Percentiles rank a stretch among this genome's conserved stretches.
Conservation (phyloP, 495 filamentous ascomycete species). For the Podospora comata region DNA sequence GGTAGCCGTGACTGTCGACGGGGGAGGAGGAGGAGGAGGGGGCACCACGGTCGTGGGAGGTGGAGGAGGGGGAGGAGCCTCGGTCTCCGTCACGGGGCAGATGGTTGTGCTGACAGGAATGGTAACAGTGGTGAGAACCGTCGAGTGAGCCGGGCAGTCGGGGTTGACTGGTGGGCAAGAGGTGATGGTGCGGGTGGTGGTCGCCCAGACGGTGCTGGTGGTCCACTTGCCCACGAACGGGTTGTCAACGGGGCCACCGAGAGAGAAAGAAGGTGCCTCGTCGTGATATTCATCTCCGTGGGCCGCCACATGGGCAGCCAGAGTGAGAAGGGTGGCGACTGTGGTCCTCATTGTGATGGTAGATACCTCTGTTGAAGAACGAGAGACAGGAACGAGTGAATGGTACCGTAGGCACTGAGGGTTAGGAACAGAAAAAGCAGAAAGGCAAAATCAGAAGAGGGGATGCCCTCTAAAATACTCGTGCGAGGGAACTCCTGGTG, state of each 20-base stretch:
- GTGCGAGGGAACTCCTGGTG: not conserved
- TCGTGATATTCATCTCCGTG: slow-evolving; percentile 10
- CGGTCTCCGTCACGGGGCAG: slow-evolving; percentile 31
- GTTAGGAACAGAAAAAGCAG: slow-evolving; percentile 10
- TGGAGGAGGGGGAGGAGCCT: slow-evolving; percentile 13
- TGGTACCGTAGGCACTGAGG: slow-evolving; percentile 26
- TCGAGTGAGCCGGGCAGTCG: slow-evolving; percentile 33
- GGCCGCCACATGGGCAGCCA: slow-evolving; percentile 30
- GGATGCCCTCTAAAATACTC: slow-evolving; percentile 14
- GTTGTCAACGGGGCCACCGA: slow-evolving; percentile 6
- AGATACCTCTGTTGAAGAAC: slow-evolving; percentile 15
- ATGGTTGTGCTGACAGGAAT: slow-evolving; percentile 37
- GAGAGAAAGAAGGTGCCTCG: slow-evolving; percentile 14
- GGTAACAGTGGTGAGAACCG: slow-evolving; percentile 37
- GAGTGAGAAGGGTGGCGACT: slow-evolving; percentile 27
- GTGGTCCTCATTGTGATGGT: slow-evolving; percentile 28
- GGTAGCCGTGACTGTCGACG: slow-evolving; percentile 15
- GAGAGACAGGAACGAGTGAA: slow-evolving; percentile 28
- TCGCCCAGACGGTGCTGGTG: slow-evolving; percentile 35
- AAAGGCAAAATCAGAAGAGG: slow-evolving; percentile 3
- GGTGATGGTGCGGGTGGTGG: slow-evolving; percentile 29
- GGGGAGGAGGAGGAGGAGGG: slow-evolving; percentile 15
- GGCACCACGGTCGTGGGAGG: slow-evolving; percentile 18
- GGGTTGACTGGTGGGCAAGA: slow-evolving; percentile 27
- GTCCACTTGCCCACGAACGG: slow-evolving; percentile 24